A percentile compares a stretch with the other conserved stretches of the same genome.
phyloP scores from a whole-genome alignment of 2,329 filamentous ascomycete species.

The Aspergillus unguis region DNA sequence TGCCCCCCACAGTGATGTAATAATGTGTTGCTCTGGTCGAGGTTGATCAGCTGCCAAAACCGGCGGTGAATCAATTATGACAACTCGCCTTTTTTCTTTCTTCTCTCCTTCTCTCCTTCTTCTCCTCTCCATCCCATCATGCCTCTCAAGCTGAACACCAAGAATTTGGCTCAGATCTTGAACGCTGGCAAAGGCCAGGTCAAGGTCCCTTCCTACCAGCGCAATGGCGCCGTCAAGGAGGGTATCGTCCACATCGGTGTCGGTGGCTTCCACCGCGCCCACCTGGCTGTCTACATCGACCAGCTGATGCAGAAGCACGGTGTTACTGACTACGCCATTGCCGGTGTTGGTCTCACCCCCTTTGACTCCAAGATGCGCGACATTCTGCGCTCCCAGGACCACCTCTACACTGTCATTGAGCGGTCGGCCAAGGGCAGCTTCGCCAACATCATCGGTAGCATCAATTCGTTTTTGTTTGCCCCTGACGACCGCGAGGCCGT shows the following conservation, averaged over 20 bases:
- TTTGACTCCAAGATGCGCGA: conserved; percentile 54
- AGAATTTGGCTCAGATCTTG: conserved; percentile 39
- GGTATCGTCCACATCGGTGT: conserved; percentile 56
- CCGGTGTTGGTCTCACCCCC: conserved; percentile 51
- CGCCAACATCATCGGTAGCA: conserved; percentile 51
- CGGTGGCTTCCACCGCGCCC: conserved; percentile 55
- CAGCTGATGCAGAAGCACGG: conserved; percentile 48
- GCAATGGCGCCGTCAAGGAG: conserved; percentile 47
- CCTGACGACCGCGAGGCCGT: conserved; percentile 52
- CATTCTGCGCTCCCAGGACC: conserved; percentile 47
- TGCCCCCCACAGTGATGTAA: not conserved
- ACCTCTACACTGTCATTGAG: conserved; percentile 55
- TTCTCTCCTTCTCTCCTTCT: not conserved
- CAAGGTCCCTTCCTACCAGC: conserved; percentile 45
- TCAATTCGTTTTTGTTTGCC: conserved; percentile 53
- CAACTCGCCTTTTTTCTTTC: not conserved
- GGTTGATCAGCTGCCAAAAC: not conserved
- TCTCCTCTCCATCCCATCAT: conserved; percentile 22
- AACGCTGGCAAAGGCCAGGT: conserved; percentile 27
- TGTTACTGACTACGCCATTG: conserved; percentile 49
- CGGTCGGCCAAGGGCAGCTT: conserved; percentile 51
- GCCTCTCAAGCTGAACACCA: conserved; percentile 39
- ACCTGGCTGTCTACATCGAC: conserved; percentile 53
- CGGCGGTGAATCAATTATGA: not conserved
- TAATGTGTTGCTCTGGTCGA: not conserved